Percentiles rank a stretch among this genome's conserved stretches.
Evolutionary conservation across 371 early-diverging fungal species (phyloP).

Genomic region (Dichotomocladium elegans): DNA sequence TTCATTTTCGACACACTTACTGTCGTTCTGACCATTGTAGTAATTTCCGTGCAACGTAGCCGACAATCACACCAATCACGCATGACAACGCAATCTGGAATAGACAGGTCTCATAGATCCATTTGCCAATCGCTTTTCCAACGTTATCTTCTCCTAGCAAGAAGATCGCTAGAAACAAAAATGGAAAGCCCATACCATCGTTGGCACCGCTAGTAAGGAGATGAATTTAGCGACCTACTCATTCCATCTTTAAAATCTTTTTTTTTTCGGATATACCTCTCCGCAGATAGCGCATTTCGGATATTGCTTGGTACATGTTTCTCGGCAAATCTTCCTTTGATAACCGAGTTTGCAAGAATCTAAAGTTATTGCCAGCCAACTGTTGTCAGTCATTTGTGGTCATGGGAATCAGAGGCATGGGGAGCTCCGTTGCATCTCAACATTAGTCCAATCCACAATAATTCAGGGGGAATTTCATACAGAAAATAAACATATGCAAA

Average conservation of each 20-base stretch:
- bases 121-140: conserved; percentile 69
- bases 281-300: conserved; percentile 87
- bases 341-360: conserved; percentile 90
- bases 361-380: too few species aligned
- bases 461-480: too few species aligned
- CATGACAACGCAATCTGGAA: conserved; percentile 77
- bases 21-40: conserved; percentile 70
- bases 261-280: conserved; percentile 48
- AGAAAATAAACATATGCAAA: neutral
- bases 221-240: neutral
- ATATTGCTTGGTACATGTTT: conserved; percentile 83
- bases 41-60: conserved; percentile 66
- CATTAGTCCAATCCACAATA: too few species aligned
- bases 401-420: too few species aligned
- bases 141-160: conserved; percentile 54
- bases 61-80: conserved; percentile 77
- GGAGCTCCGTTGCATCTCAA: too few species aligned
- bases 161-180: conserved; percentile 80
- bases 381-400: too few species aligned
- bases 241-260: neutral
- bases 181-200: conserved; percentile 87
- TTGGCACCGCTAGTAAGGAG: conserved; percentile 65
- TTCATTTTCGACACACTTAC: conserved; percentile 20
- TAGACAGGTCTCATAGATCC: conserved; percentile 72
- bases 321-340: conserved; percentile 95